Evolutionary conservation across 352 stramenopile species (phyloP), one percentile per base, ranked within the genome.

Genomic region (Phytopythium helicoides): DNA sequence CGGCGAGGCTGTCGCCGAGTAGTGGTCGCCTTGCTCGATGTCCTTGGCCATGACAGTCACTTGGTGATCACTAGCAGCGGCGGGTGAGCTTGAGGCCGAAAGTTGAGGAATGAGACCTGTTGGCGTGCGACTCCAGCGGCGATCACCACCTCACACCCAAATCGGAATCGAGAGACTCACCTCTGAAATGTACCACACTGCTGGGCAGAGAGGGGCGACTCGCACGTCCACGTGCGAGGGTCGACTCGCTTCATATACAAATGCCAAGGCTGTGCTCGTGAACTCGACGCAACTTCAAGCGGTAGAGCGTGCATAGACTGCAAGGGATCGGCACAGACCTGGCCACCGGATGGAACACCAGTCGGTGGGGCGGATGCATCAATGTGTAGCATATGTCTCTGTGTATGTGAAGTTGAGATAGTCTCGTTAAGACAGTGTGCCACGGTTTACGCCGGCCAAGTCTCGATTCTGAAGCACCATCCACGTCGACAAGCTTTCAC

Each of bases 401-500:
- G 35, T n/a, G n/a, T n/a, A n/a, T 12, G 4, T 14, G 12, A 42
- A 42, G 37, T 21, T 42, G 37, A 21, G 16, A 12, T 5, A 6
- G 35, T 14, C 7, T 18, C 15, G 14, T 41, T 41, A 18, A 41
- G 39, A 46, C 18, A 11, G 19, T 33, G 41, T 48, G 14, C 23
- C 41, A 48, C 41, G 11, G 41, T 48, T 48, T 48, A 48, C 12
- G 41, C 41, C 28, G 28, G 28, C 28, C 28, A 33, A 5, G 28
- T 9, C 9, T 35, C 21, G 41, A 36, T 3, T 48, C 41, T 48
- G 41, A 48, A 48, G 41, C 10, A 19, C 19, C 3, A 8, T 19
- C 6, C 18, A 10, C 41, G 21, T 48, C 23, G 38, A 31, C 39
- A 12, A 46, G 39, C 19, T 46, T 46, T 46, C 41, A 21, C 8